Percentiles rank a stretch among this genome's conserved stretches.
These are phyloP conservation scores for Taphrina sp. DNA, from an alignment of 1,139 yeast species.

Conservation along the genomic window DNA sequence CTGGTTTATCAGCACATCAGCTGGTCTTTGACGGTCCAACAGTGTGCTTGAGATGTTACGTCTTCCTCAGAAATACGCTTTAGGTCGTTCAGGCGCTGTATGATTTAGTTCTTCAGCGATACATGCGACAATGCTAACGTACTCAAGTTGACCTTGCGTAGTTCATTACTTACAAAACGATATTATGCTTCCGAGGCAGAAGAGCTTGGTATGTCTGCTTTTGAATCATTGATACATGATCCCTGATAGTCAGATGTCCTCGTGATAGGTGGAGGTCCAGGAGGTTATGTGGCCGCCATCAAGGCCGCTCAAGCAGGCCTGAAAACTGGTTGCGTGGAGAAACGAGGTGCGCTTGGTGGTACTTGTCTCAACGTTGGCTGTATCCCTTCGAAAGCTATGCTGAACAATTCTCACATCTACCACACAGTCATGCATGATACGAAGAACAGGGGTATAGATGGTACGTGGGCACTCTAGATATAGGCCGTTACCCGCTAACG, in stretches of 20 bases:
- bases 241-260: constrained; percentile 31
- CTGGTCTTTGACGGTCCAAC: too few relatives aligned
- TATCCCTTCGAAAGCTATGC: constrained; percentile 93
- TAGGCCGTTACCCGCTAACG: background rate
- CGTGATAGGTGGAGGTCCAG: constrained; percentile 99
- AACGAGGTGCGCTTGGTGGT: constrained; percentile 95
- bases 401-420: constrained; percentile 90
- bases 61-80: too few relatives aligned
- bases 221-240: too few relatives aligned
- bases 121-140: too few relatives aligned
- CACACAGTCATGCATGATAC: constrained; percentile 88
- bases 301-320: constrained; percentile 95
- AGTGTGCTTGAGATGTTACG: too few relatives aligned
- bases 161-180: constrained; percentile 7
- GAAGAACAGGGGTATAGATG: constrained; percentile 83
- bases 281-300: constrained; percentile 95
- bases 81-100: too few relatives aligned
- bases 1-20: too few relatives aligned
- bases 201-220: constrained; percentile 27
- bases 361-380: constrained; percentile 98
- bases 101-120: too few relatives aligned
- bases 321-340: constrained; percentile 93
- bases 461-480: constrained; percentile 27
- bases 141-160: background rate
- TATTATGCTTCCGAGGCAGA: constrained; percentile 29